Conservation (phyloP, 805 yeast species). For the Yamadazyma sp. region DNA sequence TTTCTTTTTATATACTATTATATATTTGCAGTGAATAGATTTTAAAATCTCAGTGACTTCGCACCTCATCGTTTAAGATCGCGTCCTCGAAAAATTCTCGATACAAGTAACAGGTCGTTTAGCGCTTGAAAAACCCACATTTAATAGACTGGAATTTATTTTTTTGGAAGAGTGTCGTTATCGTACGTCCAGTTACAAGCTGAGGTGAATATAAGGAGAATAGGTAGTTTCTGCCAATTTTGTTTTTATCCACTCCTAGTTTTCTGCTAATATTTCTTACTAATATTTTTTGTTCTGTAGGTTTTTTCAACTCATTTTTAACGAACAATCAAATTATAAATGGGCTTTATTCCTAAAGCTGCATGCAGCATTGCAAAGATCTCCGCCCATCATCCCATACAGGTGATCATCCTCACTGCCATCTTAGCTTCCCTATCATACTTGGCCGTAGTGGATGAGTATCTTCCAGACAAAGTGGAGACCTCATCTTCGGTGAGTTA, state of each 20-base stretch:
- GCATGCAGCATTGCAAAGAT: slow-evolving; percentile 42
- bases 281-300: slow-evolving; percentile 1
- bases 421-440: slow-evolving; percentile 79
- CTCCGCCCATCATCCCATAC: slow-evolving; percentile 84
- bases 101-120: slow-evolving; percentile 12
- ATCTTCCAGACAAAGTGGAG: slow-evolving; percentile 47
- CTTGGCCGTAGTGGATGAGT: slow-evolving; percentile 69
- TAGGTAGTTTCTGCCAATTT: no score
- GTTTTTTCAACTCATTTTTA: neutral
- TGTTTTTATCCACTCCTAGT: neutral
- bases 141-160: no score
- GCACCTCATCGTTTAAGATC: slow-evolving; percentile 10
- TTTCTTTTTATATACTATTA: no score
- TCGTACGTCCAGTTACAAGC: no score
- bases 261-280: neutral
- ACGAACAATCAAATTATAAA: neutral
- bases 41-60: neutral
- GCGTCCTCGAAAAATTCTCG: slow-evolving; percentile 12
- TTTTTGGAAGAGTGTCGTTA: no score
- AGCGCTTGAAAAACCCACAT: slow-evolving; percentile 5
- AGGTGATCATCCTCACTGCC: slow-evolving; percentile 70
- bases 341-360: slow-evolving; percentile 6
- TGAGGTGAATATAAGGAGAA: no score
- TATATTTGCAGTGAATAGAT: neutral
- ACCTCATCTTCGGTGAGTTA: slow-evolving; percentile 20